Evolutionary conservation across 2,329 filamentous ascomycete genomes (phyloP), one percentile per base, ranked within the genome.

Genomic region (Penicillium sp.): DNA sequence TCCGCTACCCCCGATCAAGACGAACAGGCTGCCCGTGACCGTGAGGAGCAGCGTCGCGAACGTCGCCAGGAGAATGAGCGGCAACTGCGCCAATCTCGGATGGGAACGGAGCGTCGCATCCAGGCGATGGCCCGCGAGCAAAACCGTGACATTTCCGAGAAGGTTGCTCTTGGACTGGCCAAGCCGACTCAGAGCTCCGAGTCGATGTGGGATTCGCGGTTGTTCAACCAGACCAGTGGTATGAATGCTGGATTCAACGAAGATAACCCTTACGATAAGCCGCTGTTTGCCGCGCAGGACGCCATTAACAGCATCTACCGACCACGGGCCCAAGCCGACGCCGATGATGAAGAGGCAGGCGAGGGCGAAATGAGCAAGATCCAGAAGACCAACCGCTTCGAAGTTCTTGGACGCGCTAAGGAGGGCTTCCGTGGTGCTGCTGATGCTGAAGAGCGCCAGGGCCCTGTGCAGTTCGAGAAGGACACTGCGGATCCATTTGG

Each of bases 191-290:
- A 94, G 70, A 90, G 87, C 47, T 88, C 88, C 51, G 94, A 99
- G 73, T 87, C 90, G 21, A 97, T 97, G 94, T 99, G 95, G 78
- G 94, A 99, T 77, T 95, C 92, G 2, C 83, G 94, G 36, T 77
- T 99, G 26, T 99, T 99, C 77, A 97, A 97, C 76, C 91, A 96
- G 76, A 89, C 87, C 5, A 92, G 89, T 65, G 94, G 94, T 0
- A 95, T 99, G 71, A 88, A 92, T 64, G 84, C 87, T 48, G 94
- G 93, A 0, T 92, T 97, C 82, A 99, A 99, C 73, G 94, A 99
- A 74, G 94, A 99, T 73, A 94, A 99, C 69, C 87, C 88, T 0
- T 99, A 97, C 77, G 94, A 97, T 74, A 97, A 97, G 76, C 94
- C 94, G 18, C 80, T 99, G 7, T 99, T 99, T 71, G 92, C 92